Evolutionary conservation across 1,139 yeast species (phyloP), one percentile per base, ranked within the genome.

Genomic region (Lodderomyces margitis): DNA sequence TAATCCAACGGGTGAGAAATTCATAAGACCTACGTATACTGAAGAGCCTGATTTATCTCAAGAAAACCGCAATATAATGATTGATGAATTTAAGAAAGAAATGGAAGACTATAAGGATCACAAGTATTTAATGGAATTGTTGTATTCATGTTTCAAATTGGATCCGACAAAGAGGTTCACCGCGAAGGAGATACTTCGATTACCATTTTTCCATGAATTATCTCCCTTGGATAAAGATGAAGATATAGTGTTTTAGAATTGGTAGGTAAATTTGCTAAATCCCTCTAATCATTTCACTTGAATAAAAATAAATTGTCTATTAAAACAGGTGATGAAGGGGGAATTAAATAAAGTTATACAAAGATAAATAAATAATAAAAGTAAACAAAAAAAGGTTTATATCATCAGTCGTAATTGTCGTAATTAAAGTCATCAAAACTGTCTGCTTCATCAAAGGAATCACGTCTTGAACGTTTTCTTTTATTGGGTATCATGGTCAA

Each of bases 141-240:
- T 85, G 32, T 66, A 68, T 47, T 66, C 66, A 7, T 74, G 83
- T 50, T 66, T 85, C 55, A 75, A 70, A 39, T 67, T 81, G 65
- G 83, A 84, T 61, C 81, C 80, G 12, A 53, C 62, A 23, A 71
- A 75, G 42, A 68, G 94, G 39, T 58, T 68, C 12, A 62, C 77
- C 8, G 89, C 92, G 1, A 66, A 64, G 36, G 77, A 78, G 37
- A 76, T 83, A 3, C 62, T 84, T 43, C 58, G 67, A 39, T 68
- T 79, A 55, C 76, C 78, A 12, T 83, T 81, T 52, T 80, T 83
- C 55, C 56, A 58, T 20, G 78, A 74, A 43, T 58, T 72, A 46
- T 21, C 56, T 6, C 38, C 27, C 3, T 23, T 36, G 23, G 30
- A 34, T 23, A 20, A 34, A 21, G 32, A 44, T 37, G 74, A 69